Evolutionary conservation across 2,329 filamentous ascomycete genomes (phyloP).

Genomic region (Fusarium musae): DNA sequence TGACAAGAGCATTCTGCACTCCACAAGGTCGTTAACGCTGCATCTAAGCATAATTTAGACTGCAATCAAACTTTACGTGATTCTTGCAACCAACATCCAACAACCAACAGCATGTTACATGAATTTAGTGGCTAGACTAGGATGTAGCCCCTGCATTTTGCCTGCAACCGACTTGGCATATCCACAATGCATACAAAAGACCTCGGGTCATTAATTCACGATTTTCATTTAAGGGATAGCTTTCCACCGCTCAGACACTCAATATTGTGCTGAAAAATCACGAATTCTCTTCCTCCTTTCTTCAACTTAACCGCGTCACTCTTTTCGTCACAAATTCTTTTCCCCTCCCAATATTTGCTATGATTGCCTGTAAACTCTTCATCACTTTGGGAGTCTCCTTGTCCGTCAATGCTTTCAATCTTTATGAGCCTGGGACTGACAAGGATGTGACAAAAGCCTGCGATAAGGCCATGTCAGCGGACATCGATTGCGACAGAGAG

Average conservation of each 20-base stretch:
- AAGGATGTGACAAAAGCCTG: background rate
- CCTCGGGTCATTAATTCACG: background rate
- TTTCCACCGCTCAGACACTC: background rate
- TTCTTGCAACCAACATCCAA: background rate
- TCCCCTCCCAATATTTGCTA: background rate
- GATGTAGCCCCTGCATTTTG: background rate
- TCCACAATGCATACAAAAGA: background rate
- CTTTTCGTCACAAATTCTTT: background rate
- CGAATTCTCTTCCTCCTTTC: background rate
- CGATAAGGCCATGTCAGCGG: background rate
- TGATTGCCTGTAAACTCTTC: background rate
- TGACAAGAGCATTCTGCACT: rapidly evolving
- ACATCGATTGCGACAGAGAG: background rate
- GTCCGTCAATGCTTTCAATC: background rate
- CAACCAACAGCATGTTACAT: background rate
- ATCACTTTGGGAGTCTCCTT: background rate
- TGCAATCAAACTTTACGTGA: background rate
- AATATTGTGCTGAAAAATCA: background rate
- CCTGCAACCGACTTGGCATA: background rate
- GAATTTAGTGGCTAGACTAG: background rate
- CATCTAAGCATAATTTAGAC: background rate
- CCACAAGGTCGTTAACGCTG: background rate
- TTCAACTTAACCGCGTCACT: background rate
- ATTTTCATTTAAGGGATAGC: background rate
- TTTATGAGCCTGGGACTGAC: background rate